Conservation (phyloP, 768 basidiomycete genomes). For the Mycena galopus region DNA sequence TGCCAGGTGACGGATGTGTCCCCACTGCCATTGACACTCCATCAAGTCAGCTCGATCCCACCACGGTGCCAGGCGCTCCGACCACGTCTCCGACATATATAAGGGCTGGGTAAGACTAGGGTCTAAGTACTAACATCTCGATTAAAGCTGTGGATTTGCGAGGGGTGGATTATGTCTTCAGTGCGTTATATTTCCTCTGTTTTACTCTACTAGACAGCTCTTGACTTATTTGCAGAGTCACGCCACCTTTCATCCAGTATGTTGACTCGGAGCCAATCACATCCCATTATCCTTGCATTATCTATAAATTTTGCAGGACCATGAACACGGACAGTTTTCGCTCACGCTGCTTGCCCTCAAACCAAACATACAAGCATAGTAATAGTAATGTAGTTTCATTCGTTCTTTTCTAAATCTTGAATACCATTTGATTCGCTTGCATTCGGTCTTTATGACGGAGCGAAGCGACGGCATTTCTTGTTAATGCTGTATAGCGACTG, state of each 20-base stretch:
- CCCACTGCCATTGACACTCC: neutral
- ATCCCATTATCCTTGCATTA: neutral
- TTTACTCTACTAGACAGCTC: no score
- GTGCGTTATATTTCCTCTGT: no score
- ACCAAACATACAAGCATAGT: neutral
- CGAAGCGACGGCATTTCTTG: neutral
- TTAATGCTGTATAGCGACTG: neutral
- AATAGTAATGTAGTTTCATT: neutral
- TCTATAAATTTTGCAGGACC: neutral
- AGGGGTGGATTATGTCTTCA: neutral
- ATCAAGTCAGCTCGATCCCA: slow-evolving; percentile 7
- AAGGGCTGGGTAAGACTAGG: no score
- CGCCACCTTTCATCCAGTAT: no score
- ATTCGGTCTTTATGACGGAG: neutral
- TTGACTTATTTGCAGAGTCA: no score
- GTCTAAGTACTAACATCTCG: no score
- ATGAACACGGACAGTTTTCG: neutral
- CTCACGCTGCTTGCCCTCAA: neutral
- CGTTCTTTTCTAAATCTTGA: no score
- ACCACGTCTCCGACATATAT: neutral
- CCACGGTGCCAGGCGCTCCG: slow-evolving; percentile 6
- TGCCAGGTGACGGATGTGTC: no score
- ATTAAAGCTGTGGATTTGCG: no score
- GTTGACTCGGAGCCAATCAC: no score
- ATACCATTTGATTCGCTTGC: neutral